Evolutionary conservation across 1,139 yeast genomes (phyloP).

Genomic region (Pneumocystis wakefieldiae): DNA sequence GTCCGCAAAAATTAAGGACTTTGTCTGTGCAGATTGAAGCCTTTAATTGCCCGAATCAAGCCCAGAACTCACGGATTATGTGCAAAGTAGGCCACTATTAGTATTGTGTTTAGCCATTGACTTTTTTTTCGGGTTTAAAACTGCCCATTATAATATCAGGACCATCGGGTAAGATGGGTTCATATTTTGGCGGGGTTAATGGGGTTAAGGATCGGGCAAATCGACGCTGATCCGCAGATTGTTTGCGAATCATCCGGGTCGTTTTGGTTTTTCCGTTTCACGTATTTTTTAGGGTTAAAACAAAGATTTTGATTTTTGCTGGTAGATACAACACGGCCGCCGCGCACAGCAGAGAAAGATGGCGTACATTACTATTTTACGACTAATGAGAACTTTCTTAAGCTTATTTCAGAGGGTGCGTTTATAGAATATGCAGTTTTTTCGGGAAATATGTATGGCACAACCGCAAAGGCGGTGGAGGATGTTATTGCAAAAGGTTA

Average conservation of each 20-base stretch:
- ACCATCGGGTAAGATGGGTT: constrained; percentile 51
- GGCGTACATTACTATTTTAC: constrained; percentile 84
- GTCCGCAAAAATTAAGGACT: no score
- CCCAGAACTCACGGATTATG: no score
- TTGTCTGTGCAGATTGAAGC: no score
- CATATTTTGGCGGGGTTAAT: background rate
- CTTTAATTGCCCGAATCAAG: no score
- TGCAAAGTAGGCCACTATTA: no score
- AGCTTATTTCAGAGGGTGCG: constrained; percentile 52
- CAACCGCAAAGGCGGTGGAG: constrained; percentile 70
- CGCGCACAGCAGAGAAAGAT: constrained; percentile 79
- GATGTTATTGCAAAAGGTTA: constrained; percentile 43
- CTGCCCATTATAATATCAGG: constrained; percentile 94
- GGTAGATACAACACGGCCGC: constrained; percentile 74
- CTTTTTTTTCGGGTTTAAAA: constrained; percentile 14
- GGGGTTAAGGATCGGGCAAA: constrained; percentile 51
- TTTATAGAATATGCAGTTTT: constrained; percentile 97
- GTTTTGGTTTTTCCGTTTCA: constrained; percentile 86
- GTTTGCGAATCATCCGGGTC: constrained; percentile 76
- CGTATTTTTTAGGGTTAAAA: constrained; percentile 16
- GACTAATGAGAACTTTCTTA: constrained; percentile 62
- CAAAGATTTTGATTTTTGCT: background rate
- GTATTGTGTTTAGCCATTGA: background rate
- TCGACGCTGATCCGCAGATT: constrained; percentile 81
- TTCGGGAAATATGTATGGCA: constrained; percentile 94